Evolutionary conservation across 352 stramenopile genomes (phyloP).

Genomic region (Globisporangium yorkense): DNA sequence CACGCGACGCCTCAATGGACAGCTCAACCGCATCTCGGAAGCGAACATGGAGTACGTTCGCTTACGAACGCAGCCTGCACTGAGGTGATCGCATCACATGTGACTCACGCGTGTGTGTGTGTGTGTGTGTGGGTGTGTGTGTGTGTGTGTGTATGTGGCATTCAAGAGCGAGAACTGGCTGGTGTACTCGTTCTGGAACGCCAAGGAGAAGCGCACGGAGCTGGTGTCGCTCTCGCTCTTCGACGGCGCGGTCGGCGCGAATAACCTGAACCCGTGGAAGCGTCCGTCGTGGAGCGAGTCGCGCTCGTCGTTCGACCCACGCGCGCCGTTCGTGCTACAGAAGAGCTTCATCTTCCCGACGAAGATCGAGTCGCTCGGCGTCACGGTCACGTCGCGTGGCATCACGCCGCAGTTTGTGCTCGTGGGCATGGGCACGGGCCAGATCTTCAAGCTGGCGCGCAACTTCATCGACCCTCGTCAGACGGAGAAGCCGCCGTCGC

Average conservation of each 20-base stretch:
- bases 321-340: slow-evolving; percentile 89
- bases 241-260: slow-evolving; percentile 94
- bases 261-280: slow-evolving; percentile 94
- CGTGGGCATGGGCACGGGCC: slow-evolving; percentile 87
- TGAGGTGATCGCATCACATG: not conserved
- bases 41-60: slow-evolving; percentile 82
- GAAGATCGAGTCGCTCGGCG: slow-evolving; percentile 85
- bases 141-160: not conserved
- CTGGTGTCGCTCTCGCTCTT: slow-evolving; percentile 88
- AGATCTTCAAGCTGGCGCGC: slow-evolving; percentile 92
- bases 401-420: slow-evolving; percentile 95
- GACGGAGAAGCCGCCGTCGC: slow-evolving; percentile 88
- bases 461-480: slow-evolving; percentile 93
- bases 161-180: slow-evolving; percentile 93
- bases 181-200: slow-evolving; percentile 96
- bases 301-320: slow-evolving; percentile 91
- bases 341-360: slow-evolving; percentile 94
- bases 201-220: slow-evolving; percentile 80
- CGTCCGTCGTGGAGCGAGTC: slow-evolving; percentile 82
- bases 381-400: slow-evolving; percentile 90
- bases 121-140: not conserved
- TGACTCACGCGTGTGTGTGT: not conserved
- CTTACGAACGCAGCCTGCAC: not conserved
- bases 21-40: slow-evolving; percentile 90
- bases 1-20: slow-evolving; percentile 76